Conservation (phyloP, 345 rosid genomes). For the Arabidopsis arenosa region DNA sequence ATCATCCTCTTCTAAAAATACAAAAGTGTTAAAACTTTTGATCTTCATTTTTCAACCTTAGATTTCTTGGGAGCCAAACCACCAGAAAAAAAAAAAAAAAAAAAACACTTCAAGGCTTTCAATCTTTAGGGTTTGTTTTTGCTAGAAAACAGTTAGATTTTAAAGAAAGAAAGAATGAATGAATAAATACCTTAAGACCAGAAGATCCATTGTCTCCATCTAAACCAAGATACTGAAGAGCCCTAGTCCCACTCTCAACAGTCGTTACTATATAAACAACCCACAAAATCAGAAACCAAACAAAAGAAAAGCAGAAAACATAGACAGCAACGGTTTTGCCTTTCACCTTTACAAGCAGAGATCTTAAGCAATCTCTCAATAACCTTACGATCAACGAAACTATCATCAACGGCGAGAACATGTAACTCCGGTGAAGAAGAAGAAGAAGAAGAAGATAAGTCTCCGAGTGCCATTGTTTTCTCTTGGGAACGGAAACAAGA, state of each 20-base stretch:
- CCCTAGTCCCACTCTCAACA: conserved; percentile 77
- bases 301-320: neutral
- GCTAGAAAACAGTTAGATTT: conserved; percentile 33
- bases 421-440: conserved; percentile 63
- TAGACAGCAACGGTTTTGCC: neutral
- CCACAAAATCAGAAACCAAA: conserved; percentile 13
- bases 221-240: conserved; percentile 76
- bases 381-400: conserved; percentile 73
- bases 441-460: conserved; percentile 33
- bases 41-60: neutral
- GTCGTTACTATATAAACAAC: conserved; percentile 63
- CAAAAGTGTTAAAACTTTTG: neutral
- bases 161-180: neutral
- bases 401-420: conserved; percentile 95
- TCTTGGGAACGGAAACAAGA: neutral
- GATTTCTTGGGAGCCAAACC: conserved; percentile 37
- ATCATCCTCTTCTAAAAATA: neutral
- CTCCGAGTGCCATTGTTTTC: conserved; percentile 43
- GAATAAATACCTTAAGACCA: conserved; percentile 56
- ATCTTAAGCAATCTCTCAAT: conserved; percentile 79
- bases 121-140: neutral
- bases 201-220: conserved; percentile 60
- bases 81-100: neutral
- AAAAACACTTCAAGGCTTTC: neutral
- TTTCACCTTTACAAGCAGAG: conserved; percentile 79